phyloP scores from a whole-genome alignment of 192 early-diverging fungal species.

The Anaeromyces robustus region DNA sequence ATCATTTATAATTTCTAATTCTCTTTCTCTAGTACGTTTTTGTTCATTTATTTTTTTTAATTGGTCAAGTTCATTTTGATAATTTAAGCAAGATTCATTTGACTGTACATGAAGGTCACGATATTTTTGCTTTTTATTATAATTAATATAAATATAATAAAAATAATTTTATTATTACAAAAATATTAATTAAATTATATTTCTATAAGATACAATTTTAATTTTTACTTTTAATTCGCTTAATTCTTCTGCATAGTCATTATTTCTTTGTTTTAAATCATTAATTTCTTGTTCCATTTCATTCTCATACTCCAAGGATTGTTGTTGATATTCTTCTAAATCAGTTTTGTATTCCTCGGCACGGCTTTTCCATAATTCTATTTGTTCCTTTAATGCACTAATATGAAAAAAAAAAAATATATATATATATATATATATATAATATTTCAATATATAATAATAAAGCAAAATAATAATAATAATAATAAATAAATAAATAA shows the following conservation, averaged over 20 bases:
- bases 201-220: too few relatives aligned
- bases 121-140: not conserved
- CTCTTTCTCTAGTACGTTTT: not conserved
- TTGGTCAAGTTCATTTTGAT: not conserved
- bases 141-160: too few relatives aligned
- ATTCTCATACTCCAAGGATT: not conserved
- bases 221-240: not conserved
- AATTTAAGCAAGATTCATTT: not conserved
- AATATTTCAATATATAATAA: too few relatives aligned
- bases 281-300: not conserved
- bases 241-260: not conserved
- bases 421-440: too few relatives aligned
- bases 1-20: not conserved
- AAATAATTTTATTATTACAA: too few relatives aligned
- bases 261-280: not conserved
- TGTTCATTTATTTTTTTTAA: not conserved
- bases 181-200: too few relatives aligned
- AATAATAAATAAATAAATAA: too few relatives aligned
- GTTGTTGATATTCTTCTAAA: not conserved
- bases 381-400: not conserved
- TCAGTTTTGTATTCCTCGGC: not conserved
- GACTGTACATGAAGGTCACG: not conserved
- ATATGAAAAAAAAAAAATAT: too few relatives aligned
- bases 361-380: not conserved
- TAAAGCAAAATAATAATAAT: too few relatives aligned